Evolutionary conservation across 1,284 basidiomycete species (phyloP).

Genomic region (Sporisorium sorghi): DNA sequence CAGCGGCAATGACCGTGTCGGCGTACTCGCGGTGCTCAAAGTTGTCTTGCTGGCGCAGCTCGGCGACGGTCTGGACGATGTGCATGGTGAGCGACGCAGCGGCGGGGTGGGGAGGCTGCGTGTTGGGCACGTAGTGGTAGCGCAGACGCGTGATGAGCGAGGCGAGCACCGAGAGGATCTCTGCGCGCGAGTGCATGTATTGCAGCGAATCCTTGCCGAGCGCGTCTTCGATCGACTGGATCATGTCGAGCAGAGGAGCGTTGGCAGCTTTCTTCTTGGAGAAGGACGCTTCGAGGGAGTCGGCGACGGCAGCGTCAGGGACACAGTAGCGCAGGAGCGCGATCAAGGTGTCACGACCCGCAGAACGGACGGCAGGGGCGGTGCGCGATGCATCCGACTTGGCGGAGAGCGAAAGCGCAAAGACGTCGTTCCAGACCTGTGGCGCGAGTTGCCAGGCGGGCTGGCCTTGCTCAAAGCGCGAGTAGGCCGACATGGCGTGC

Average conservation of each 20-base stretch:
- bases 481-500: slow-evolving; percentile 62
- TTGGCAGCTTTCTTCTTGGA: slow-evolving; percentile 36
- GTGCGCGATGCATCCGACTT: slow-evolving; percentile 61
- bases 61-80: slow-evolving; percentile 80
- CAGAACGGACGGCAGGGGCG: slow-evolving; percentile 54
- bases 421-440: slow-evolving; percentile 52
- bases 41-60: slow-evolving; percentile 79
- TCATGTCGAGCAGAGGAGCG: slow-evolving; percentile 50
- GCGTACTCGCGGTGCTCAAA: slow-evolving; percentile 93
- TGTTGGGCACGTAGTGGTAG: slow-evolving; percentile 48
- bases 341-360: slow-evolving; percentile 57
- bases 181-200: slow-evolving; percentile 60
- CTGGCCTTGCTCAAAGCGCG: slow-evolving; percentile 50
- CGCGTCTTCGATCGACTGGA: slow-evolving; percentile 58
- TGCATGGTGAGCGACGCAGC: slow-evolving; percentile 80
- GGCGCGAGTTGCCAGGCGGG: slow-evolving; percentile 57
- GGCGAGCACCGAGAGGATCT: slow-evolving; percentile 61
- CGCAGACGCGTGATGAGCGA: slow-evolving; percentile 60
- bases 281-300: slow-evolving; percentile 43
- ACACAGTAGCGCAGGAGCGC: slow-evolving; percentile 64
- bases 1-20: slow-evolving; percentile 82
- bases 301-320: slow-evolving; percentile 57
- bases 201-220: slow-evolving; percentile 64
- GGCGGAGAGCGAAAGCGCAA: slow-evolving; percentile 56
- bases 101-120: slow-evolving; percentile 66